Evolutionary conservation across 768 basidiomycete species (phyloP).

Genomic region (Crucibulum laeve): DNA sequence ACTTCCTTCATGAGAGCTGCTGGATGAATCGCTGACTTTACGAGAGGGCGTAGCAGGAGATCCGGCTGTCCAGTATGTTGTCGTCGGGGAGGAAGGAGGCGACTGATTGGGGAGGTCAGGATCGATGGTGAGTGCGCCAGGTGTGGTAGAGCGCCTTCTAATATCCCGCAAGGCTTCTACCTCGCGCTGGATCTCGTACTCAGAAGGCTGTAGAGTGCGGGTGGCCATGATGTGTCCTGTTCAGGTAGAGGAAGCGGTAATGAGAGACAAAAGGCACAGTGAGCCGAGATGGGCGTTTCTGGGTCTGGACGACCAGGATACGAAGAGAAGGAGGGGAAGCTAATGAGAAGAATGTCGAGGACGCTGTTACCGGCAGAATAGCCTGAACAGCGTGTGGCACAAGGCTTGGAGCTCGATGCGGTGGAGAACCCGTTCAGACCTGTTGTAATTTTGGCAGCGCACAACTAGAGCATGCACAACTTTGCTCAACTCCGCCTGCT

Average conservation of each 20-base stretch:
- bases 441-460: not conserved
- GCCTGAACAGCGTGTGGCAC: too few relatives aligned
- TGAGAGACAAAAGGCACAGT: too few relatives aligned
- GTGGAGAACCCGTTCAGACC: too few relatives aligned
- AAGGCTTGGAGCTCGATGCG: too few relatives aligned
- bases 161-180: conserved; percentile 84
- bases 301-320: too few relatives aligned
- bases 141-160: conserved; percentile 76
- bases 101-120: conserved; percentile 85
- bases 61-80: conserved; percentile 43
- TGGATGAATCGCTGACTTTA: conserved; percentile 38
- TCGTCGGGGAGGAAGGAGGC: conserved; percentile 53
- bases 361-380: too few relatives aligned
- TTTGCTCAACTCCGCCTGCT: too few relatives aligned
- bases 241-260: not conserved
- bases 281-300: too few relatives aligned
- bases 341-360: too few relatives aligned
- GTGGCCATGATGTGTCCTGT: conserved; percentile 28
- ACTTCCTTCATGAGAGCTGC: conserved; percentile 23
- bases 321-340: not conserved
- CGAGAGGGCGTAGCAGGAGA: conserved; percentile 21
- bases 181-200: conserved; percentile 83
- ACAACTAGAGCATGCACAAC: not conserved
- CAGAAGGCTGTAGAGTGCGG: conserved; percentile 66
- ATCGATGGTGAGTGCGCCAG: conserved; percentile 81